These are phyloP conservation scores for Trametes punicea DNA, from an alignment of 768 basidiomycete genomes.

Conservation along the genomic window DNA sequence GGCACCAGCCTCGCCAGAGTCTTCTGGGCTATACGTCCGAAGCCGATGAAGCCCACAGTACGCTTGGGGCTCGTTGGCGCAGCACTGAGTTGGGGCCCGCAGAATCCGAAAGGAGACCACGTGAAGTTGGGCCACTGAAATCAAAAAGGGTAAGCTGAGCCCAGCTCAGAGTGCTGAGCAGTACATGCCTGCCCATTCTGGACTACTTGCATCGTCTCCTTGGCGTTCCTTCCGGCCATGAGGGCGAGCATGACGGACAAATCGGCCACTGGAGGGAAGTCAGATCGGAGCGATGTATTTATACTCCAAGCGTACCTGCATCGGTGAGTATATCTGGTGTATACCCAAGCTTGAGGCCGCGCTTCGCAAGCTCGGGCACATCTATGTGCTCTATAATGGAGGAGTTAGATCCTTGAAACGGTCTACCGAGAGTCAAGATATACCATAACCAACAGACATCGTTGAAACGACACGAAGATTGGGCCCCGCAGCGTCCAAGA, in stretches of 20 bases:
- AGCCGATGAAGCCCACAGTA: constrained; percentile 89
- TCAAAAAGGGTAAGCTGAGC: not conserved
- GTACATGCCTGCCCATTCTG: constrained; percentile 60
- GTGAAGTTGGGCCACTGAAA: constrained; percentile 71
- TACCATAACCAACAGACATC: constrained; percentile 88
- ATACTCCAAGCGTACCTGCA: constrained; percentile 51
- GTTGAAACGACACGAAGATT: constrained; percentile 83
- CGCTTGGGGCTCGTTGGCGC: constrained; percentile 46
- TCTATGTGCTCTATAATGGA: constrained; percentile 74
- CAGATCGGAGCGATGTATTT: not conserved
- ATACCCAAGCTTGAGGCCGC: constrained; percentile 75
- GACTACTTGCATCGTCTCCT: constrained; percentile 60
- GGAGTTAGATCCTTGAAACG: not conserved
- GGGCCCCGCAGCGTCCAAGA: constrained; percentile 76
- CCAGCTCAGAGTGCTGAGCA: too few species aligned
- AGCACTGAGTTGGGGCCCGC: constrained; percentile 76
- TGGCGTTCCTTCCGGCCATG: constrained; percentile 87
- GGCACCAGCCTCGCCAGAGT: constrained; percentile 75
- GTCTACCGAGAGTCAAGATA: too few species aligned
- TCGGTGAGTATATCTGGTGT: constrained; percentile 94
- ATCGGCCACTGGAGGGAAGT: constrained; percentile 73
- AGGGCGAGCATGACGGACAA: constrained; percentile 84
- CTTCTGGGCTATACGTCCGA: constrained; percentile 90
- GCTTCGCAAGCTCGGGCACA: constrained; percentile 52
- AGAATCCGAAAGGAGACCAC: constrained; percentile 84